Evolutionary conservation across 257 asterid species (phyloP).

Genomic region (Nicotiana knightiana): DNA sequence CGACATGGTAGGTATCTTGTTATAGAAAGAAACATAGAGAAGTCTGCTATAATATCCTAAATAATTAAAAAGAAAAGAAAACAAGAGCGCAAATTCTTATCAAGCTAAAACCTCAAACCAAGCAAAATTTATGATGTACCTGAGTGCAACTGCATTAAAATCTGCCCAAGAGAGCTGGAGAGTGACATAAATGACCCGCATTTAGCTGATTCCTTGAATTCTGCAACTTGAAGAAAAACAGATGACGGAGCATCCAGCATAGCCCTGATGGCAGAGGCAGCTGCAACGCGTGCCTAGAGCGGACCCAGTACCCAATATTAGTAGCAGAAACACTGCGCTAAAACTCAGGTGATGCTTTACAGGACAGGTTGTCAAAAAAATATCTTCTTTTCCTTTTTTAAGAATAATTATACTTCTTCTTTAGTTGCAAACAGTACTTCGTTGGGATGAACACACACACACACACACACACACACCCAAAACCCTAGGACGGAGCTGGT

Average conservation of each 20-base stretch:
- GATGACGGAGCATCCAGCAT: conserved; percentile 89
- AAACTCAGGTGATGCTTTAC: background rate
- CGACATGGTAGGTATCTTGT: background rate
- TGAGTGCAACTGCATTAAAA: conserved; percentile 84
- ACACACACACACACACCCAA: too few relatives aligned
- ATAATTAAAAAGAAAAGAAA: background rate
- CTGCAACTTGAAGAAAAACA: conserved; percentile 91
- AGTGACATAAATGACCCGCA: conserved; percentile 85
- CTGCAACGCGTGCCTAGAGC: conserved; percentile 71
- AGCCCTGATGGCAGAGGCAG: conserved; percentile 68
- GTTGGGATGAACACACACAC: background rate
- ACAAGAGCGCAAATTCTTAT: background rate
- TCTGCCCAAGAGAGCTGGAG: conserved; percentile 91
- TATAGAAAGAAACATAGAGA: conserved; percentile 1
- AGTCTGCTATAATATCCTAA: background rate
- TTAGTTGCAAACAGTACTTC: background rate
- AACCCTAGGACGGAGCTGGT: background rate
- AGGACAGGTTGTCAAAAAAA: background rate
- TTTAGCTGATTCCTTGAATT: conserved; percentile 55
- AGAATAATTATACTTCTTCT: background rate
- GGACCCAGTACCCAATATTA: background rate
- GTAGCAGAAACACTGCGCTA: conserved; percentile 10
- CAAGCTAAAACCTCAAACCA: conserved; percentile 5
- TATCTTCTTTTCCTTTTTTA: background rate
- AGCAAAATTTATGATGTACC: conserved; percentile 41